phyloP scores from a whole-genome alignment of 2,329 filamentous ascomycete species.

The Trichoderma brevicompactum region DNA sequence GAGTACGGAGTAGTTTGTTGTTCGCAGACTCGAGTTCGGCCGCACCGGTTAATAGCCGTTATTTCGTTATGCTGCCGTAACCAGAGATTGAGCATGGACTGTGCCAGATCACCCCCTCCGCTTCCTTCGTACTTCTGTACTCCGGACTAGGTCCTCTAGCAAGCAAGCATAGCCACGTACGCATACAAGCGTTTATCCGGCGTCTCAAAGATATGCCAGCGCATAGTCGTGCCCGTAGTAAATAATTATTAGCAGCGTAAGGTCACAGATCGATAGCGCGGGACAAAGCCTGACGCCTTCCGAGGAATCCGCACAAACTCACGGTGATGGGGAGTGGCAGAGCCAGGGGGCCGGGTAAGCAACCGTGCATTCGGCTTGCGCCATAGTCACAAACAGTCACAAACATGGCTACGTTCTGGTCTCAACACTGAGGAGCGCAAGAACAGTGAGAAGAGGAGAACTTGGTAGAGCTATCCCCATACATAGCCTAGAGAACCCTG shows the following conservation, averaged over 20 bases:
- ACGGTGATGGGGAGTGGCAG: neutral
- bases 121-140: neutral
- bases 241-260: neutral
- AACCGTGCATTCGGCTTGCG: neutral
- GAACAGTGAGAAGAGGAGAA: neutral
- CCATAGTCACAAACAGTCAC: neutral
- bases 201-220: neutral
- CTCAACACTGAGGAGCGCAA: neutral
- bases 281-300: constrained; percentile 7
- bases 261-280: neutral
- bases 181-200: constrained; percentile 2
- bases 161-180: neutral
- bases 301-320: neutral
- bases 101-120: no score
- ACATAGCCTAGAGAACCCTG: no score
- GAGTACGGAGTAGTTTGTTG: no score
- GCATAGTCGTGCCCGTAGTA: neutral
- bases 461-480: neutral
- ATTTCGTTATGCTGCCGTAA: neutral
- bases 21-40: neutral
- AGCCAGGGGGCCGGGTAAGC: constrained; percentile 8
- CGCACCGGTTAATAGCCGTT: neutral
- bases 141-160: neutral
- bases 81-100: neutral
- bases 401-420: neutral